Base-by-base conservation (phyloP, 306 rosid genomes). In the Fragaria ananassa region DNA sequence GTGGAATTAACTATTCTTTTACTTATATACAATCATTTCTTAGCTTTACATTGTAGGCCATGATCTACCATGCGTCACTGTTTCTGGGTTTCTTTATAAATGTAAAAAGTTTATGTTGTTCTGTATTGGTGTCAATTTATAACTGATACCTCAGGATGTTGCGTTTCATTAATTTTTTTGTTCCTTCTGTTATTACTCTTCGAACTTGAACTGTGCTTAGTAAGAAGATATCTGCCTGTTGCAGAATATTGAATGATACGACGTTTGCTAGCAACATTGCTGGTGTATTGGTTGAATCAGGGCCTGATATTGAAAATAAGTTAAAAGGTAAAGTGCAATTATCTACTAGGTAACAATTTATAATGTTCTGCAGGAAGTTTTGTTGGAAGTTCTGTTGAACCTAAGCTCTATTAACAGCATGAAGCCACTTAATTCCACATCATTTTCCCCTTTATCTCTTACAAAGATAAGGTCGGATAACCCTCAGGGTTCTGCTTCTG, bases 331-430 rank as follows among this genome's bases (percentile, higher is more conserved):
- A 54, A 39, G 23, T 12, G 34, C 31, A 51, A 31, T 53, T 51
- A 71, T 71, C 31, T 71, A 35, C 35, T n/a, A 51, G n/a, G 14
- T 29, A 10, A 31, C 53, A 23, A 17, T 9, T 46, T 8, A 29
- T 25, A 29, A 3, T 27, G 50, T 74, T 89, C 87, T 81, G 85
- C 89, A 56, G 62, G 85, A 68, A 89, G 87, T 53, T 6, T 41
- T 41, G 70, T 89, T 62, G 91, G 89, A 29, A 93, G 96, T 77
- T 86, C 86, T 12, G 86, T 91, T 75, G 91, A 91, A 27, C 74
- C 70, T 81, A 92, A 68, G 64, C 70, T 79, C 42, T 84, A 54
- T 72, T 73, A 21, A 70, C 83, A 61, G 37, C 3, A 90, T 95
- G 88, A 83, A 75, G 51, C 45, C 50, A 19, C 80, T 35, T 51